These are phyloP conservation scores for Chaetomium olivaceum DNA, from an alignment of 2,329 filamentous ascomycete species.

Conservation along the genomic window DNA sequence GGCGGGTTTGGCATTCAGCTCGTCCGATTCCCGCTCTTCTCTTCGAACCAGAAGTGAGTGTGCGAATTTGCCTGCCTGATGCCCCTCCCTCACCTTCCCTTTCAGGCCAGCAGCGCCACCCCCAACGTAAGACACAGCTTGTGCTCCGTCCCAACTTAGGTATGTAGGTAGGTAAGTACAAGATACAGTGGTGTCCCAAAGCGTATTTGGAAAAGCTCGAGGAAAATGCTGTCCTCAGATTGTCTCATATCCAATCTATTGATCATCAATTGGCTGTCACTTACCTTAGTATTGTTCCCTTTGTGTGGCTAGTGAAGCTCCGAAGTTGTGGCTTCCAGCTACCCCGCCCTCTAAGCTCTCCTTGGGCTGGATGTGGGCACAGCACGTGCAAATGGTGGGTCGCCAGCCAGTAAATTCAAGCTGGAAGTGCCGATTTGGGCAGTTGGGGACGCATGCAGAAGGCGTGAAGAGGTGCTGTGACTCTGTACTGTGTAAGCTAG, in stretches of 20 bases:
- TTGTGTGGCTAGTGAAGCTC: conserved; percentile 7
- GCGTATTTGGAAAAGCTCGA: neutral
- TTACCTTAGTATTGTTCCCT: conserved; percentile 2
- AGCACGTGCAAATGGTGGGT: conserved; percentile 20
- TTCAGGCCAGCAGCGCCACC: neutral
- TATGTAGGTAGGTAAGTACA: neutral
- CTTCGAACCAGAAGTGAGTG: too few species aligned
- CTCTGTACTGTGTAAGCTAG: conserved; percentile 4
- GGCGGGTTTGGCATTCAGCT: neutral
- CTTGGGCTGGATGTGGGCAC: neutral
- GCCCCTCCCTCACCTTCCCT: conserved; percentile 6
- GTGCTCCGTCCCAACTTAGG: neutral
- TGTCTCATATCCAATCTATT: neutral
- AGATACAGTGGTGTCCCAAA: neutral
- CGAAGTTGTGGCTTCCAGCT: neutral
- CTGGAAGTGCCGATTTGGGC: conserved; percentile 13
- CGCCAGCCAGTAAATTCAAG: neutral
- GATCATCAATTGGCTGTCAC: neutral
- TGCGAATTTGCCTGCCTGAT: neutral
- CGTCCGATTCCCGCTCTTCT: neutral
- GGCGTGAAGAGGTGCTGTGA: conserved; percentile 4
- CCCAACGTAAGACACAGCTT: neutral
- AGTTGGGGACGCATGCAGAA: conserved; percentile 20
- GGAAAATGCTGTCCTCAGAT: neutral
- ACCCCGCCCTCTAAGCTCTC: neutral